Conservation (phyloP, 169 alveolate species). For the Besnoitia besnoiti region DNA sequence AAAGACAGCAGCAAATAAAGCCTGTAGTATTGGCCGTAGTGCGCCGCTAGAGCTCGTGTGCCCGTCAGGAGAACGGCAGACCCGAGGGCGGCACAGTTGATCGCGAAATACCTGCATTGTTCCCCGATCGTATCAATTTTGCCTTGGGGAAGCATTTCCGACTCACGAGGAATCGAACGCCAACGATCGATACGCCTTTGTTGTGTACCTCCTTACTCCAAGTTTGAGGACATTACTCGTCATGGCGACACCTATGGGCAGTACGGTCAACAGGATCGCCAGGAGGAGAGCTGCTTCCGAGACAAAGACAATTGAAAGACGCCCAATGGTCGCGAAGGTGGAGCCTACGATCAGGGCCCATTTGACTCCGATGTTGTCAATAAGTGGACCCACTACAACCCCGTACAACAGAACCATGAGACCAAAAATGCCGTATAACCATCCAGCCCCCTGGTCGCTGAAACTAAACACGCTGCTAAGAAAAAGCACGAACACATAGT, state of each 20-base stretch:
- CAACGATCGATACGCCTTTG: background rate
- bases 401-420: constrained; percentile 38
- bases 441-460: constrained; percentile 60
- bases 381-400: constrained; percentile 42
- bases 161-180: constrained; percentile 66
- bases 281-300: constrained; percentile 37
- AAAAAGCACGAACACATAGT: constrained; percentile 59
- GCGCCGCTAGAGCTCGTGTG: constrained; percentile 27
- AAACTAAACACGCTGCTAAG: constrained; percentile 50
- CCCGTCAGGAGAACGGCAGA: constrained; percentile 53
- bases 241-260: constrained; percentile 59
- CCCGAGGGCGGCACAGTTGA: constrained; percentile 56
- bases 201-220: constrained; percentile 55
- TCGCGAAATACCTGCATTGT: constrained; percentile 40
- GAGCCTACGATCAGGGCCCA: constrained; percentile 49
- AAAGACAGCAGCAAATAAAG: constrained; percentile 52
- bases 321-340: background rate
- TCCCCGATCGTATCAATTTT: background rate
- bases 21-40: constrained; percentile 46
- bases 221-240: constrained; percentile 51
- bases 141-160: background rate
- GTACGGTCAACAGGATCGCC: background rate
- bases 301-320: constrained; percentile 48
- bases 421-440: constrained; percentile 58
- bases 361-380: constrained; percentile 46